Percentiles rank a stretch among this genome's conserved stretches.
Evolutionary conservation across 2,329 filamentous ascomycete genomes (phyloP).

Genomic region (Stagonosporopsis vannaccii): DNA sequence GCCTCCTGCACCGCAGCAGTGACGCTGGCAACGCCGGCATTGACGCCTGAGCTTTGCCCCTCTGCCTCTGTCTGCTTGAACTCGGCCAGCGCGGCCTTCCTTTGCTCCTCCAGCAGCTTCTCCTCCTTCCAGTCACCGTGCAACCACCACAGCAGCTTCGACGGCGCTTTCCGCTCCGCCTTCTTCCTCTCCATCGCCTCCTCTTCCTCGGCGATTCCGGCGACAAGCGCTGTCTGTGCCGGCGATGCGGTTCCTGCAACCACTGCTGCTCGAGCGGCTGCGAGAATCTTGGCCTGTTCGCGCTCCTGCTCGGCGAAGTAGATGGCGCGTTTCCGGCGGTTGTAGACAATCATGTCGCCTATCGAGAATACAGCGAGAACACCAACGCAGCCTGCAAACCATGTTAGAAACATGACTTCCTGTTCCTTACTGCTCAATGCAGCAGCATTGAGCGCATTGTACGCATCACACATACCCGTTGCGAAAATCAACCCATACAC

Average conservation of each 20-base stretch:
- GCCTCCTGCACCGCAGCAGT: slow-evolving; percentile 45
- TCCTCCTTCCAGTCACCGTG: slow-evolving; percentile 50
- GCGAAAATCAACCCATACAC: slow-evolving; percentile 67
- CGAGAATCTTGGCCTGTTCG: slow-evolving; percentile 52
- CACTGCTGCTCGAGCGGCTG: slow-evolving; percentile 54
- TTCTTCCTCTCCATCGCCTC: slow-evolving; percentile 54
- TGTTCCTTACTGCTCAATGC: neutral
- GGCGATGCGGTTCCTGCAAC: slow-evolving; percentile 55
- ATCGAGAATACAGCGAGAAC: slow-evolving; percentile 70
- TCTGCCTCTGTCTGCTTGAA: slow-evolving; percentile 39
- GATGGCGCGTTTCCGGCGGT: slow-evolving; percentile 68
- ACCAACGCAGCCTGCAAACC: slow-evolving; percentile 60
- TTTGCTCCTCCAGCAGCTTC: slow-evolving; percentile 44
- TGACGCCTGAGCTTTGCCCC: slow-evolving; percentile 19
- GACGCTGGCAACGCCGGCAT: slow-evolving; percentile 26
- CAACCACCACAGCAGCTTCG: slow-evolving; percentile 45
- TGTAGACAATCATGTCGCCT: slow-evolving; percentile 72
- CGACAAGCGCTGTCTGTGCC: slow-evolving; percentile 60
- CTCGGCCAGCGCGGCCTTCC: slow-evolving; percentile 41
- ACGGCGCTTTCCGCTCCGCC: slow-evolving; percentile 41
- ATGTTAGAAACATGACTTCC: neutral
- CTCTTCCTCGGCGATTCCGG: slow-evolving; percentile 68
- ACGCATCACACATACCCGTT: slow-evolving; percentile 57
- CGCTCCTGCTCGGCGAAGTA: slow-evolving; percentile 64
- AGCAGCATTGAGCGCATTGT: slow-evolving; percentile 19